Evolutionary conservation across 2,329 filamentous ascomycete genomes (phyloP), one percentile per base, ranked within the genome.

Genomic region (Diplodia corticola): DNA sequence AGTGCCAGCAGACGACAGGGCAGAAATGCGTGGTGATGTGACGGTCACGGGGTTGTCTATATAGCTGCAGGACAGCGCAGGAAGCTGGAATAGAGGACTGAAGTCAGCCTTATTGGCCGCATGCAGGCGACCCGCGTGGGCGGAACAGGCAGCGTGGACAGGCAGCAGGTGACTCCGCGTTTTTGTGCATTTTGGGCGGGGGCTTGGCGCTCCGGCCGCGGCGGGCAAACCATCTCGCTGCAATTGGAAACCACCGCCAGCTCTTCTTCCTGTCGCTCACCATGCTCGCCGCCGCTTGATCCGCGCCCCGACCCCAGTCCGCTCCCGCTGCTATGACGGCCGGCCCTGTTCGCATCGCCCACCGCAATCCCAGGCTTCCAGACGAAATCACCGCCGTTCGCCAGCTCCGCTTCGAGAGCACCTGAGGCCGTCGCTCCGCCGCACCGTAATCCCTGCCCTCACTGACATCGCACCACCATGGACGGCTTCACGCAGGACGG

Each of bases 11-110:
- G 69, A 74, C 54, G 49, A 35, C 63, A 3, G 64, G 64, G n/a
- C 35, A 79, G 71, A 78, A 72, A 26, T 83, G 81, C 69, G 71
- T 68, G 17, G 76, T 82, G 22, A 83, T 83, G 81, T 83, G 70
- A 55, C 30, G 22, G 33, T 30, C 24, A 46, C 35, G 55, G 15
- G 55, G 4, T 48, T 57, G 9, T 44, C 35, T 57, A 57, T 28
- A 44, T 57, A 44, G 10, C 33, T 35, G 51, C 20, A 61, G 57
- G 40, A 26, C 24, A 30, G 24, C 12, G 40, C 13, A 26, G 40
- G 44, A 46, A 30, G 33, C 48, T 15, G 40, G 13, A 28, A 17
- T 46, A 26, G 24, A 49, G 55, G 22, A 26, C 30, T 13, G 35
- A 60, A 35, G 44, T 61, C 57, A 61, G 57, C 57, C 57, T 61